These are phyloP conservation scores for Chaetomium fimeti DNA, from an alignment of 495 filamentous ascomycete genomes.

Conservation along the genomic window DNA sequence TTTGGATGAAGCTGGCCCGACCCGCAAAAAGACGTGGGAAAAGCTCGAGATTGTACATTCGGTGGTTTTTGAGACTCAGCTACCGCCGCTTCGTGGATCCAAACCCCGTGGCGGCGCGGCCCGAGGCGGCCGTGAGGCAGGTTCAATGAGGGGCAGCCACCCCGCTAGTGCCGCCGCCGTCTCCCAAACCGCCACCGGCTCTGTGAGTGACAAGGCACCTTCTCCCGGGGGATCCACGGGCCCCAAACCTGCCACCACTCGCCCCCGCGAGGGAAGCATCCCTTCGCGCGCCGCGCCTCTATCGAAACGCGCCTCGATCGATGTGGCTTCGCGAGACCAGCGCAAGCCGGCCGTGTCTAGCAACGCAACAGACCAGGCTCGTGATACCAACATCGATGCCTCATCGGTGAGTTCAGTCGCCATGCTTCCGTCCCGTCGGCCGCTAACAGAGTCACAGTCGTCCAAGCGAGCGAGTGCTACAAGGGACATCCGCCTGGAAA, in stretches of 20 bases:
- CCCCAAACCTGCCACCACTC: constrained; percentile 22
- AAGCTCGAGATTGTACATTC: constrained; percentile 70
- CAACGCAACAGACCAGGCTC: constrained; percentile 39
- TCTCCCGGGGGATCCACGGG: constrained; percentile 17
- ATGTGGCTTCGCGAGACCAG: constrained; percentile 46
- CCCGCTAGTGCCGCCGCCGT: constrained; percentile 12
- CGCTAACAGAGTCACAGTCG: constrained; percentile 18
- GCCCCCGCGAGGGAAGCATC: constrained; percentile 30
- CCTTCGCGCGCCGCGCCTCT: constrained; percentile 27
- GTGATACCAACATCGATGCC: constrained; percentile 27
- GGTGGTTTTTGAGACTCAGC: constrained; percentile 77
- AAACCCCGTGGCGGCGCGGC: constrained; percentile 56
- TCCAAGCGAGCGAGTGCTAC: constrained; percentile 26
- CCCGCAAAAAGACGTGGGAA: constrained; percentile 71
- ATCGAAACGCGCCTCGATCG: constrained; percentile 49
- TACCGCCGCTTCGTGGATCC: constrained; percentile 58
- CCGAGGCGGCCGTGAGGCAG: constrained; percentile 52
- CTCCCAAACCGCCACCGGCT: constrained; percentile 8
- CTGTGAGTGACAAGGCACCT: constrained; percentile 25
- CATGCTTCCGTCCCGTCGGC: background rate
- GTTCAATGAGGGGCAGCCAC: constrained; percentile 28
- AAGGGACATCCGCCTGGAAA: constrained; percentile 31
- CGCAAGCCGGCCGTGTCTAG: constrained; percentile 39
- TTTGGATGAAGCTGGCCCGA: constrained; percentile 57
- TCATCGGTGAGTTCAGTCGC: constrained; percentile 31